These are phyloP conservation scores for Microcyclosporella mali DNA, from an alignment of 2,329 filamentous ascomycete species.

Conservation along the genomic window DNA sequence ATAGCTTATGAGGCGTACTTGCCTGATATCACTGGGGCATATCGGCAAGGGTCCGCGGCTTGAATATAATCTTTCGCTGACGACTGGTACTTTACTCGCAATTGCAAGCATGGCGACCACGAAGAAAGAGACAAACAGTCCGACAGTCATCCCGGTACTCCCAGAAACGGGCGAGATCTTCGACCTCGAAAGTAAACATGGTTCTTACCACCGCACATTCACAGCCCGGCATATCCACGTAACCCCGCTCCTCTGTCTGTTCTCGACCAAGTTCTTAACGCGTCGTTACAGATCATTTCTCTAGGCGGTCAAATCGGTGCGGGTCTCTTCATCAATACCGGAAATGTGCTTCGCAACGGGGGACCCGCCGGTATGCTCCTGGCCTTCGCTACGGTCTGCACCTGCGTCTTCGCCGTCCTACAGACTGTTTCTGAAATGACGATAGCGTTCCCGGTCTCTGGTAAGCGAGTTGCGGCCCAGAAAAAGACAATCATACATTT, in stretches of 20 bases:
- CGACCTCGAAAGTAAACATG: slow-evolving; percentile 7
- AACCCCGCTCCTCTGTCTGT: background rate
- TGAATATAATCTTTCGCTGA: background rate
- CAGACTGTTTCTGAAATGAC: slow-evolving; percentile 35
- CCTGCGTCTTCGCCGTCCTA: slow-evolving; percentile 31
- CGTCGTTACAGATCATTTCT: slow-evolving; percentile 22
- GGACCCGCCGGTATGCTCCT: slow-evolving; percentile 39
- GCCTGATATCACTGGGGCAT: too few species aligned
- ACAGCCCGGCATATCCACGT: slow-evolving; percentile 12
- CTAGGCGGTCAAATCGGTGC: slow-evolving; percentile 40
- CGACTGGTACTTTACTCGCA: background rate
- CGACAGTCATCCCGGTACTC: slow-evolving; percentile 1
- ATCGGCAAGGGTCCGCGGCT: too few species aligned
- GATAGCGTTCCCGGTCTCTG: slow-evolving; percentile 33
- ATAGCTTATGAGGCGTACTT: too few species aligned
- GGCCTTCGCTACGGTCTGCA: slow-evolving; percentile 27
- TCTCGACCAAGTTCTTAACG: too few species aligned
- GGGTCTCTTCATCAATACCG: slow-evolving; percentile 47
- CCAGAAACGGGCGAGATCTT: slow-evolving; percentile 1
- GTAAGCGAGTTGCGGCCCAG: too few species aligned
- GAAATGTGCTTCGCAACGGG: slow-evolving; percentile 41
- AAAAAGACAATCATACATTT: too few species aligned
- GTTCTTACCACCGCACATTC: slow-evolving; percentile 10
- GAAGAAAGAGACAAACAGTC: slow-evolving; percentile 3
- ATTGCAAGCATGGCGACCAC: slow-evolving; percentile 1